These are phyloP conservation scores for Rhodotorula toruloides DNA, from an alignment of 768 basidiomycete species.

Conservation along the genomic window DNA sequence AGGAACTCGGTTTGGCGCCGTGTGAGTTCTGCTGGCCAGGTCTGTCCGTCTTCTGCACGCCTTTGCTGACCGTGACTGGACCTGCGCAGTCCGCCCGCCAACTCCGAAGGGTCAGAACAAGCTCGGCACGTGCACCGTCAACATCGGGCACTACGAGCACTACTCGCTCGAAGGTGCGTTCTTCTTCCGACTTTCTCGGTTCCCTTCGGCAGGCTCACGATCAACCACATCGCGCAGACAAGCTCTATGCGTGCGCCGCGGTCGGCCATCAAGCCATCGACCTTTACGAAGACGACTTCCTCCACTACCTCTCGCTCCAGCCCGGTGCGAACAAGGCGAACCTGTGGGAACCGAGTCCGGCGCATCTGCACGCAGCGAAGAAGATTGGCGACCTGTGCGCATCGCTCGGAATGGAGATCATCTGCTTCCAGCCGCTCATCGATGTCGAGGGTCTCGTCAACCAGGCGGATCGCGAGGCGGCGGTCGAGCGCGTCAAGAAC, in stretches of 20 bases:
- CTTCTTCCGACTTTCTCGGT: background rate
- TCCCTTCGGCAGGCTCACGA: no score
- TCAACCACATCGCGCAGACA: background rate
- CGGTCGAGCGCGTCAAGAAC: constrained; percentile 9
- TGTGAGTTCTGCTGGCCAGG: constrained; percentile 4
- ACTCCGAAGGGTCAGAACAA: constrained; percentile 6
- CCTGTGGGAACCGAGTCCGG: constrained; percentile 9
- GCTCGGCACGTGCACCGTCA: constrained; percentile 17
- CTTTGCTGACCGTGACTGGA: no score
- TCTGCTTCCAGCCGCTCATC: constrained; percentile 18
- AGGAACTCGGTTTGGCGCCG: constrained; percentile 10
- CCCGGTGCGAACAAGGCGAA: constrained; percentile 15
- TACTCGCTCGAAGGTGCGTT: constrained; percentile 11
- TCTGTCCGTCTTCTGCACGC: background rate
- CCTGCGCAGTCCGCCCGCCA: background rate
- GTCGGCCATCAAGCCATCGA: constrained; percentile 15
- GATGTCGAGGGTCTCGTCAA: constrained; percentile 16
- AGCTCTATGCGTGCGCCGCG: constrained; percentile 14
- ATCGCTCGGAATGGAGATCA: constrained; percentile 16
- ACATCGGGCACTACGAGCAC: constrained; percentile 9
- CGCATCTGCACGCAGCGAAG: constrained; percentile 7
- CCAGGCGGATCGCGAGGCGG: constrained; percentile 3
- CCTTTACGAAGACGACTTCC: constrained; percentile 24
- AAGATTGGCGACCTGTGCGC: constrained; percentile 12
- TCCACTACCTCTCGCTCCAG: constrained; percentile 15